Conservation (phyloP, 805 yeast genomes). For the Teunomyces funiuensis region DNA sequence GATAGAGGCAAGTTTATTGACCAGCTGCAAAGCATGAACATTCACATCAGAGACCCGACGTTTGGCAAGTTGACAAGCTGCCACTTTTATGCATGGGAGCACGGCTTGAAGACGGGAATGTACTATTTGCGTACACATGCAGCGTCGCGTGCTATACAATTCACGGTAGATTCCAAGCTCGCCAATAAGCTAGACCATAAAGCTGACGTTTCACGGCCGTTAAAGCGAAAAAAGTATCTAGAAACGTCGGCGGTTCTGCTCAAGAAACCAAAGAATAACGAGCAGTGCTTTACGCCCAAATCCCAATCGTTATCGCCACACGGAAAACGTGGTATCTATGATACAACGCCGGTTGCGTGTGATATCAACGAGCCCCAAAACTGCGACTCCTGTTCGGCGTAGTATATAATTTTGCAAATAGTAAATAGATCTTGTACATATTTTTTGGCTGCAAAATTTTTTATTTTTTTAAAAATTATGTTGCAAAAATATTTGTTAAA, state of each 20-base stretch:
- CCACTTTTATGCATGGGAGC: slow-evolving; percentile 44
- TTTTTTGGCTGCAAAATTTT: too few relatives aligned
- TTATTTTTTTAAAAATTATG: too few relatives aligned
- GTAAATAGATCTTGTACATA: neutral
- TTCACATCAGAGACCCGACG: slow-evolving; percentile 36
- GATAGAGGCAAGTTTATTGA: slow-evolving; percentile 71
- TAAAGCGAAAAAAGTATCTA: slow-evolving; percentile 25
- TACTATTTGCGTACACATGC: slow-evolving; percentile 54
- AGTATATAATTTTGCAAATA: neutral
- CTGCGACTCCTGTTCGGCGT: slow-evolving; percentile 28
- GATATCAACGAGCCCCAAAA: slow-evolving; percentile 21
- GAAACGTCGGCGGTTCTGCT: slow-evolving; percentile 8
- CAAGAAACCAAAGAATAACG: slow-evolving; percentile 6
- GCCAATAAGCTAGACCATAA: neutral
- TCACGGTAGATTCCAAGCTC: slow-evolving; percentile 49
- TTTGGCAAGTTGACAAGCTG: slow-evolving; percentile 41
- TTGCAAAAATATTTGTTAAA: too few relatives aligned
- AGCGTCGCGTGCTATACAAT: slow-evolving; percentile 96
- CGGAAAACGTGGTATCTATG: slow-evolving; percentile 29
- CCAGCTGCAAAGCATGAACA: slow-evolving; percentile 48
- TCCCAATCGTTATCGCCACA: slow-evolving; percentile 11
- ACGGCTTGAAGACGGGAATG: slow-evolving; percentile 41
- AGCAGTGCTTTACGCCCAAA: slow-evolving; percentile 9
- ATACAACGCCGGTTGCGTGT: slow-evolving; percentile 35
- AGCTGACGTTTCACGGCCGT: slow-evolving; percentile 3